These are phyloP conservation scores for Mycena maculata DNA, from an alignment of 768 basidiomycete species.

Conservation along the genomic window DNA sequence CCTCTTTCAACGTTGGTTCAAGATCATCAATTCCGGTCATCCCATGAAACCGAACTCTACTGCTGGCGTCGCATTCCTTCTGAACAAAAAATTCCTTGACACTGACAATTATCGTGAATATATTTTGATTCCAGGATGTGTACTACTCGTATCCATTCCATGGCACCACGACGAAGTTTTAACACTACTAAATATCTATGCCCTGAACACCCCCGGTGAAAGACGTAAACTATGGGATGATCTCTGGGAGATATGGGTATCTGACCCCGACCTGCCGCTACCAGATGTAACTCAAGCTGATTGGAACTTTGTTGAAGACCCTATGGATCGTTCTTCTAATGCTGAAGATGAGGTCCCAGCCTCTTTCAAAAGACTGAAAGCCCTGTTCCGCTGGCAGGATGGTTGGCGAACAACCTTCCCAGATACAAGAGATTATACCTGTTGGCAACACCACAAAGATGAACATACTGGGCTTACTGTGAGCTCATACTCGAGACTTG, in stretches of 20 bases:
- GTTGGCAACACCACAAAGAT: neutral
- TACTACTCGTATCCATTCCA: neutral
- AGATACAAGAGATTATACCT: slow-evolving; percentile 1
- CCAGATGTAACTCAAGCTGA: slow-evolving; percentile 35
- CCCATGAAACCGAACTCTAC: neutral
- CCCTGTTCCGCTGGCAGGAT: slow-evolving; percentile 4
- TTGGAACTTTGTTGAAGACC: slow-evolving; percentile 42
- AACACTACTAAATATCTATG: too few species aligned
- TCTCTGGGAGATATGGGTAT: too few species aligned
- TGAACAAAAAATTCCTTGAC: neutral
- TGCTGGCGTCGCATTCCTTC: neutral
- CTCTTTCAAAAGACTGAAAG: neutral
- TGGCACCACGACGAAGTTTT: too few species aligned
- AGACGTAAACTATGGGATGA: too few species aligned
- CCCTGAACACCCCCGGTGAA: too few species aligned
- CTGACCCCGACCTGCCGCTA: neutral
- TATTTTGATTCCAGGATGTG: neutral
- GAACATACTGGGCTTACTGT: neutral
- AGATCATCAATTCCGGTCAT: neutral
- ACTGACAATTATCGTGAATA: neutral
- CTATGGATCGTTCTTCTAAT: slow-evolving; percentile 30
- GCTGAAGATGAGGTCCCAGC: neutral
- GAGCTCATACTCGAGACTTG: neutral
- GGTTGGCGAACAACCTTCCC: slow-evolving; percentile 21
- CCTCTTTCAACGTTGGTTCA: neutral